Conservation (phyloP, 257 asterid genomes). For the Solanum lignicaule region DNA sequence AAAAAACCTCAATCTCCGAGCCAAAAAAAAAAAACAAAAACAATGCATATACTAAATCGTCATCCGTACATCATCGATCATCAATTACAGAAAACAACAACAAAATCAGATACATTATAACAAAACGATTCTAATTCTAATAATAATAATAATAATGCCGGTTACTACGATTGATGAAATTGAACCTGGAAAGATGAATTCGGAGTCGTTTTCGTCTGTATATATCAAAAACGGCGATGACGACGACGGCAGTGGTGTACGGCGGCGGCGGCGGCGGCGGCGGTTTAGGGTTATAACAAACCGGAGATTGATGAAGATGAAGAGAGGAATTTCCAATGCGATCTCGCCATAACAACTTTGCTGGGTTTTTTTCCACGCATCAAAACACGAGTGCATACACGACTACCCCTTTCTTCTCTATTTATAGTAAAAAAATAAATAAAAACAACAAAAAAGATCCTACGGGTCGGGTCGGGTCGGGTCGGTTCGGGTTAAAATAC, state of each 20-base stretch:
- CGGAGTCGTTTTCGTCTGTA: background rate
- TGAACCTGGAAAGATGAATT: background rate
- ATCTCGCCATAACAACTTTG: conserved; percentile 42
- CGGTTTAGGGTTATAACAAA: conserved; percentile 4
- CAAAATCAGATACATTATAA: background rate
- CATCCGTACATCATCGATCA: background rate
- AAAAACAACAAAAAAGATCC: too few species aligned
- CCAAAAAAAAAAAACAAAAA: background rate
- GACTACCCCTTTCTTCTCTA: conserved; percentile 12
- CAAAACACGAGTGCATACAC: conserved; percentile 39
- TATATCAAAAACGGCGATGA: background rate
- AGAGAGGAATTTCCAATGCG: conserved; percentile 24
- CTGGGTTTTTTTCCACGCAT: conserved; percentile 53
- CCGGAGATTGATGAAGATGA: background rate
- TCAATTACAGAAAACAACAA: background rate
- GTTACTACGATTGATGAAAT: background rate
- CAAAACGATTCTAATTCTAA: background rate
- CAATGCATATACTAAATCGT: conserved; percentile 14
- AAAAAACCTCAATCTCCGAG: background rate
- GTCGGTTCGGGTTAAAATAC: background rate
- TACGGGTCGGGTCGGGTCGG: background rate
- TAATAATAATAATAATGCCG: background rate
- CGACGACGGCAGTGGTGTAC: background rate
- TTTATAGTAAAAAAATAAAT: background rate
- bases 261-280: background rate